Base-by-base conservation (phyloP, 108 stramenopile genomes). In the Cafeteria roenbergensis region DNA sequence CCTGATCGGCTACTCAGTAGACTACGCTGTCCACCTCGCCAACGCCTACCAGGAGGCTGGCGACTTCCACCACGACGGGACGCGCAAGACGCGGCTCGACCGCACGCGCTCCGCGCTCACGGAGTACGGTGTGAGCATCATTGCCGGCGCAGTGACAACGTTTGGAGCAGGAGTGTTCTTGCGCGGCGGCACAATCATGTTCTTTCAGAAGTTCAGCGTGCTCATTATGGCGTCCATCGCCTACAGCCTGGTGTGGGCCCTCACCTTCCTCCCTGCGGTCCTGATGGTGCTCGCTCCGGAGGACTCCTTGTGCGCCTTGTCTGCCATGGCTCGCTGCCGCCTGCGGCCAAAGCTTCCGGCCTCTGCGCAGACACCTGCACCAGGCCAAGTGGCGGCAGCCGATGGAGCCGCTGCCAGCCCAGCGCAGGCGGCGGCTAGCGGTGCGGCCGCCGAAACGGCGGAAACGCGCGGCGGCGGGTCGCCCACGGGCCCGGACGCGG, bases 1-100 rank as follows among this genome's bases (percentile, higher is more conserved):
- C 61, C 62, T 75, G 36, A 50, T 75, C 17, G 75, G 75, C 32
- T 58, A 72, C 57, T n/a, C 33, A 0, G 75, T 75, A 0, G 75
- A 75, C 66, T 72, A 75, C 57, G 54, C 55, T 21, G 48, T 70
- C 24, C 70, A 71, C 9, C 51, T 58, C 21, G 75, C 65, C 21
- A 66, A 66, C 50, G 56, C 53, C 60, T 75, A 68, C 67, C 33
- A 37, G 31, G 57, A 63, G n/a, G n/a, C n/a, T n/a, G n/a, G n/a
- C n/a, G n/a, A n/a, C n/a, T n/a, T n/a, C n/a, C n/a, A n/a, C n/a
- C n/a, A n/a, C n/a, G n/a, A n/a, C n/a, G n/a, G n/a, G n/a, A n/a
- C n/a, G n/a, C n/a, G n/a, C n/a, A 24, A 21, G 2, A 22, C 52
- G 52, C 2, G 24, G 24, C 2, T 22, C 24, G 24, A 21, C 52